These are phyloP conservation scores for Postia placenta DNA, from an alignment of 768 basidiomycete genomes.

Conservation along the genomic window DNA sequence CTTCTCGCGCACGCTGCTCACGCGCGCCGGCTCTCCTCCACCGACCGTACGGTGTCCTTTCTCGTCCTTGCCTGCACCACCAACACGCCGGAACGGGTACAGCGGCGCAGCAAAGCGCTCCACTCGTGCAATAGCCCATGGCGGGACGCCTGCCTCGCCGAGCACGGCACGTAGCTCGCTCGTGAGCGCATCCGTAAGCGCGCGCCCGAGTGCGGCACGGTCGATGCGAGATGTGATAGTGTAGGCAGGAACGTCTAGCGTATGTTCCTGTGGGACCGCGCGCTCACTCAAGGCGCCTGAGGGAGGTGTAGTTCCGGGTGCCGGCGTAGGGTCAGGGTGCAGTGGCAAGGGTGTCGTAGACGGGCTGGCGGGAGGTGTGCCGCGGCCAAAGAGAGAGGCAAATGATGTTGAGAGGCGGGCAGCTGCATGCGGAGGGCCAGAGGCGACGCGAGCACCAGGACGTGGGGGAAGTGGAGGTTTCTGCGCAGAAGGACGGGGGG, in stretches of 20 bases:
- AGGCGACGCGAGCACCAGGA: slow-evolving; percentile 13
- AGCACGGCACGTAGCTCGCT: slow-evolving; percentile 46
- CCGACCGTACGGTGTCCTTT: slow-evolving; percentile 7
- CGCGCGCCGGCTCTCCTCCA: slow-evolving; percentile 7
- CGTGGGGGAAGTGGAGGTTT: slow-evolving; percentile 46
- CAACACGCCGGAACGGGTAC: slow-evolving; percentile 47
- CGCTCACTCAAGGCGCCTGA: slow-evolving; percentile 26
- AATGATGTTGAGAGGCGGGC: slow-evolving; percentile 69
- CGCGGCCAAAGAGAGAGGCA: slow-evolving; percentile 67
- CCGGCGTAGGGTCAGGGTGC: slow-evolving; percentile 9
- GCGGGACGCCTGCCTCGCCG: slow-evolving; percentile 34
- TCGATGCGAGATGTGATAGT: slow-evolving; percentile 49
- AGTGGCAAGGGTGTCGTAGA: slow-evolving; percentile 12
- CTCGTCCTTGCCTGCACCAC: background rate
- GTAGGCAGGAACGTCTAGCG: slow-evolving; percentile 55
- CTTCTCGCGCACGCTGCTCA: slow-evolving; percentile 5
- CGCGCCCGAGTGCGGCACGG: slow-evolving; percentile 46
- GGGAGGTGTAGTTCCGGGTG: slow-evolving; percentile 9
- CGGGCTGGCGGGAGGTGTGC: slow-evolving; percentile 25
- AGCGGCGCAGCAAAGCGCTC: slow-evolving; percentile 47
- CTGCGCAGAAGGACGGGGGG: slow-evolving; percentile 31
- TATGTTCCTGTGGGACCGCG: slow-evolving; percentile 21
- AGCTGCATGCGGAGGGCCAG: slow-evolving; percentile 11
- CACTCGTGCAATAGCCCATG: slow-evolving; percentile 60
- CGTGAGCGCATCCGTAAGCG: slow-evolving; percentile 46